Evolutionary conservation across 164 flowering plant genomes (phyloP).

Genomic region (Dillenia turbinata): DNA sequence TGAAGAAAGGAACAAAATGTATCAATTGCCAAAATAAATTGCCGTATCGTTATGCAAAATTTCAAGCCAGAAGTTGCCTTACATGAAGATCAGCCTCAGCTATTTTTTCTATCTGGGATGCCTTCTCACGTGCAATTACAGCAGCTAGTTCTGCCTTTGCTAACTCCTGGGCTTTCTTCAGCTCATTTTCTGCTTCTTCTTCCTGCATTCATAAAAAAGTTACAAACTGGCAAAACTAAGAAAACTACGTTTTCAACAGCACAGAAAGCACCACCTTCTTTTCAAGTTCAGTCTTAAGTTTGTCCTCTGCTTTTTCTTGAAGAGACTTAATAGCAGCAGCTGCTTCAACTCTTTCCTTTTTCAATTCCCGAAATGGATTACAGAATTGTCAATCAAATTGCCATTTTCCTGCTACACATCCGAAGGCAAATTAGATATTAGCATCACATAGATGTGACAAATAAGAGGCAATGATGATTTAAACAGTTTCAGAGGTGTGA

Average conservation of each 20-base stretch:
- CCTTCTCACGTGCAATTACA: conserved; percentile 84
- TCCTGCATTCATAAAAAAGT: conserved; percentile 48
- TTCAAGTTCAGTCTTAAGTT: conserved; percentile 67
- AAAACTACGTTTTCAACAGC: background rate
- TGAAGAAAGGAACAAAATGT: too few species aligned
- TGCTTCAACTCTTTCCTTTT: conserved; percentile 72
- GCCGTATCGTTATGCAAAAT: background rate
- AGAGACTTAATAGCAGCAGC: conserved; percentile 68
- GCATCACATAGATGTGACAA: too few species aligned
- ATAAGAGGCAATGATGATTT: too few species aligned
- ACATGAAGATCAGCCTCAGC: conserved; percentile 94
- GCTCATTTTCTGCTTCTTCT: conserved; percentile 54
- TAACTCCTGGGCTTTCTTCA: conserved; percentile 64
- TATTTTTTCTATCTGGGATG: conserved; percentile 88
- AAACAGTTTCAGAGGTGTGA: too few species aligned
- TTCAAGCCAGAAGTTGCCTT: conserved; percentile 17
- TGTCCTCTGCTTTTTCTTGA: conserved; percentile 79
- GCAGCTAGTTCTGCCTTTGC: conserved; percentile 85
- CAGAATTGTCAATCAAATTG: background rate
- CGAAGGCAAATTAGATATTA: too few species aligned
- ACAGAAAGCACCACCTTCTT: conserved; percentile 49
- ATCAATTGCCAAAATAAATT: too few species aligned
- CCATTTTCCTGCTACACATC: too few species aligned
- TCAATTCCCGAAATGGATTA: conserved; percentile 55
- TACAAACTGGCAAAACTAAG: background rate